Evolutionary conservation across 805 yeast species (phyloP).

Genomic region (Kluyveromyces aestuarii): DNA sequence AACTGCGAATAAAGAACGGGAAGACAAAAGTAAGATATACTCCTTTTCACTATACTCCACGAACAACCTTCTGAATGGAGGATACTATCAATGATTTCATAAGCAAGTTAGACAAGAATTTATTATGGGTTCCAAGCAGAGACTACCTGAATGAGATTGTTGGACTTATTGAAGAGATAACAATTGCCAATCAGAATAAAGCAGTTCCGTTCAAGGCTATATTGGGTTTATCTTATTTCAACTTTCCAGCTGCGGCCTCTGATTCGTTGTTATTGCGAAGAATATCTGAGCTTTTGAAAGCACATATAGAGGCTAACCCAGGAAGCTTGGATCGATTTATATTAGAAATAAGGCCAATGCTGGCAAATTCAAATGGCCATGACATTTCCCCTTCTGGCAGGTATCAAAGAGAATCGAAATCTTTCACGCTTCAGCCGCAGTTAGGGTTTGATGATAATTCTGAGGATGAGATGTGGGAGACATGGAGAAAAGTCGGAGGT

Average conservation of each 20-base stretch:
- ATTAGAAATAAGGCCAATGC: constrained; percentile 3
- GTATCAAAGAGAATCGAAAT: neutral
- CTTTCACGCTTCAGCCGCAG: neutral
- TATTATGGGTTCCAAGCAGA: neutral
- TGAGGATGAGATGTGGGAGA: constrained; percentile 13
- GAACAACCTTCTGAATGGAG: neutral
- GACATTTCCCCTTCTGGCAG: neutral
- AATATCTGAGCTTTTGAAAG: neutral
- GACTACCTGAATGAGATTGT: neutral
- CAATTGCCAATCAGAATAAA: neutral
- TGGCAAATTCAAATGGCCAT: constrained; percentile 1
- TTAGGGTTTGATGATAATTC: constrained; percentile 4
- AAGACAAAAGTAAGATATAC: neutral
- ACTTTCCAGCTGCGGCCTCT: neutral
- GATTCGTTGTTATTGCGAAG: neutral
- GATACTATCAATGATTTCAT: neutral
- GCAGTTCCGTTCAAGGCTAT: neutral
- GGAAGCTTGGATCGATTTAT: neutral
- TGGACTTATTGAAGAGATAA: neutral
- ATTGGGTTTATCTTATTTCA: neutral
- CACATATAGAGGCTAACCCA: neutral
- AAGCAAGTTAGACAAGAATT: neutral
- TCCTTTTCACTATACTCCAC: too few relatives aligned
- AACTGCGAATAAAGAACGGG: neutral
- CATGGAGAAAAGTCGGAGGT: constrained; percentile 21